Evolutionary conservation across 2,329 filamentous ascomycete species (phyloP).

Genomic region (Trichoderma gracile): DNA sequence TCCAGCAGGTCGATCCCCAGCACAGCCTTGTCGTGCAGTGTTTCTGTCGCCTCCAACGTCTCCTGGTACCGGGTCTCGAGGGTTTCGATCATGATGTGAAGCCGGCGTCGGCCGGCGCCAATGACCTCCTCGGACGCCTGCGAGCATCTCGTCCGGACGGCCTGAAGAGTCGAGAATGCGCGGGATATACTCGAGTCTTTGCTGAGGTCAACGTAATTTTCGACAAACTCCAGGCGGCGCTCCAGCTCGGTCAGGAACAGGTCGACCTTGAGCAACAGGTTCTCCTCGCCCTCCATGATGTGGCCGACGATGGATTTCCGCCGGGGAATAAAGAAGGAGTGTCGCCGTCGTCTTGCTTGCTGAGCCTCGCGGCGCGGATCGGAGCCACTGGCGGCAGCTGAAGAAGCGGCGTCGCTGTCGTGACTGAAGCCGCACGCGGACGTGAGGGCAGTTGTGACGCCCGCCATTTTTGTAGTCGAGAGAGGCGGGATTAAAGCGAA

Average conservation of each 20-base stretch:
- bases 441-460: slow-evolving; percentile 43
- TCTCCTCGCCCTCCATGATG: slow-evolving; percentile 64
- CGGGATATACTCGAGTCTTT: slow-evolving; percentile 82
- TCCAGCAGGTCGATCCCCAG: slow-evolving; percentile 87
- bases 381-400: slow-evolving; percentile 45
- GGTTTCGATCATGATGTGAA: slow-evolving; percentile 89
- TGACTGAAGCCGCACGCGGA: slow-evolving; percentile 41
- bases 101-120: slow-evolving; percentile 78
- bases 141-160: slow-evolving; percentile 84
- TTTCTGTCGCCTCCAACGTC: slow-evolving; percentile 79
- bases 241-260: slow-evolving; percentile 84
- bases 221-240: slow-evolving; percentile 81
- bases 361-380: slow-evolving; percentile 37
- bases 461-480: slow-evolving; percentile 36
- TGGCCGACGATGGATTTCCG: slow-evolving; percentile 61
- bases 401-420: slow-evolving; percentile 36
- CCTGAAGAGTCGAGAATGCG: slow-evolving; percentile 81
- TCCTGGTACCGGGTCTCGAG: slow-evolving; percentile 86
- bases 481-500: not conserved
- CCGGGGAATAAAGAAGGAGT: slow-evolving; percentile 59
- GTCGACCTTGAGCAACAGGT: slow-evolving; percentile 67
- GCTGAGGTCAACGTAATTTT: slow-evolving; percentile 80
- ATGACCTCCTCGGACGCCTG: slow-evolving; percentile 88
- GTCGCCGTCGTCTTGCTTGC: slow-evolving; percentile 49
- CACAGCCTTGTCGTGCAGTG: slow-evolving; percentile 86